Evolutionary conservation across 306 rosid species (phyloP).

Genomic region (Prunus mira): DNA sequence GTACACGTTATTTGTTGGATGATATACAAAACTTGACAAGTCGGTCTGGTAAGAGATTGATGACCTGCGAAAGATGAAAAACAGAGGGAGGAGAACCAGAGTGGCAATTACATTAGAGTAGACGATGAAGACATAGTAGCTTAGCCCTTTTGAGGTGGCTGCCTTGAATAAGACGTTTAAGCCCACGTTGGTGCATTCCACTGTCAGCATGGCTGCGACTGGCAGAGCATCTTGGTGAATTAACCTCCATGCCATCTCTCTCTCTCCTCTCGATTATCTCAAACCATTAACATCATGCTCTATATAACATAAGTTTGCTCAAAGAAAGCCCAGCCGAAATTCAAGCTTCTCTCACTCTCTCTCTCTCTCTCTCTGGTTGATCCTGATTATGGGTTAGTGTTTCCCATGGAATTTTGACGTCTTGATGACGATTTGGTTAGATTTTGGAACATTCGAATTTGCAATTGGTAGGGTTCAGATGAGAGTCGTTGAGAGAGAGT

Average conservation of each 20-base stretch:
- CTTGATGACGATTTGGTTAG: too few relatives aligned
- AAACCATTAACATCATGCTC: background rate
- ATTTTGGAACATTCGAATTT: too few relatives aligned
- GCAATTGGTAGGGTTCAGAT: too few relatives aligned
- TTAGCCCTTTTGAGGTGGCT: conserved; percentile 43
- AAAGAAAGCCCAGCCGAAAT: too few relatives aligned
- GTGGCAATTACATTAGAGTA: conserved; percentile 44
- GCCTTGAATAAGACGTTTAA: conserved; percentile 48
- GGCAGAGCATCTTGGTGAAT: conserved; percentile 42
- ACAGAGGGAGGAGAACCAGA: conserved; percentile 43
- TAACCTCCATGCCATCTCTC: conserved; percentile 20
- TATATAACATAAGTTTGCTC: background rate
- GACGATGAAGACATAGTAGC: conserved; percentile 49
- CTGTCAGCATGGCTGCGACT: conserved; percentile 40
- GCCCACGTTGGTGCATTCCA: conserved; percentile 50
- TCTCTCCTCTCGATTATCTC: background rate
- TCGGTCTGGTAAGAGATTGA: background rate
- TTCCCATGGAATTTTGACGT: too few relatives aligned
- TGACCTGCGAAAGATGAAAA: conserved; percentile 48
- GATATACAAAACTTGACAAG: too few relatives aligned
- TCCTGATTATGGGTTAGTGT: too few relatives aligned
- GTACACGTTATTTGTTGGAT: too few relatives aligned
- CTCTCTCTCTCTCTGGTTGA: too few relatives aligned
- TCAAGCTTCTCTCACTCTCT: too few relatives aligned
- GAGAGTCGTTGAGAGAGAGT: too few relatives aligned